A percentile compares a stretch with the other conserved stretches of the same genome.
phyloP scores from a whole-genome alignment of 768 basidiomycete species.

The Grammothele lineata region DNA sequence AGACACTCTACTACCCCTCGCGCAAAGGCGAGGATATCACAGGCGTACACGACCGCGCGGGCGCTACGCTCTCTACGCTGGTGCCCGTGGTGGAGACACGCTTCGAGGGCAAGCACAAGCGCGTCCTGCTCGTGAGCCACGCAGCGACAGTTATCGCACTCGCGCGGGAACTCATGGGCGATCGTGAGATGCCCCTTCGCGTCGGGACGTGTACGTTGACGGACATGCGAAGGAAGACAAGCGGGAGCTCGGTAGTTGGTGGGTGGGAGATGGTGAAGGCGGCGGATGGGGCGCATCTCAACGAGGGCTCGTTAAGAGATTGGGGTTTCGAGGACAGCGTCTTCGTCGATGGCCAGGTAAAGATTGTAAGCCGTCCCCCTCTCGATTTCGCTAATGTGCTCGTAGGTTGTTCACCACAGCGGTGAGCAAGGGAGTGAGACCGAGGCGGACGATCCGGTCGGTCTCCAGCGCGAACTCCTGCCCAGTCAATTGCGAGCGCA shows the following conservation, averaged over 20 bases:
- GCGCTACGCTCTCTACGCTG: conserved; percentile 48
- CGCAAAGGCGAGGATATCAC: conserved; percentile 69
- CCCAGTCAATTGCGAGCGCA: background rate
- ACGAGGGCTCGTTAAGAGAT: conserved; percentile 55
- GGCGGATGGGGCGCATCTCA: conserved; percentile 55
- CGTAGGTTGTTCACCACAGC: conserved; percentile 64
- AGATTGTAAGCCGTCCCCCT: conserved; percentile 13
- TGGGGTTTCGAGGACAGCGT: conserved; percentile 82
- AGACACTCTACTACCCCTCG: conserved; percentile 61
- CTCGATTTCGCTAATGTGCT: background rate
- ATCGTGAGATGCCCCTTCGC: conserved; percentile 47
- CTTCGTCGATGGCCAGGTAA: conserved; percentile 56
- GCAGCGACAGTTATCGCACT: conserved; percentile 73
- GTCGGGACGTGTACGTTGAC: conserved; percentile 78
- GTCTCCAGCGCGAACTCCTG: conserved; percentile 37
- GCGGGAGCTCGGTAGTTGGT: conserved; percentile 30
- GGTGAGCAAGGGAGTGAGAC: conserved; percentile 66
- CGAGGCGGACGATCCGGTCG: conserved; percentile 53
- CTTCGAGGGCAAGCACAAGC: conserved; percentile 40
- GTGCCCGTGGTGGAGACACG: conserved; percentile 45
- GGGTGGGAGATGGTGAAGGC: conserved; percentile 45
- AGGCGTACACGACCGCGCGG: conserved; percentile 57
- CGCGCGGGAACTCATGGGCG: conserved; percentile 51
- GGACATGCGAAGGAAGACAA: conserved; percentile 40
- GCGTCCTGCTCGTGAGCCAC: conserved; percentile 65